Percentiles rank a stretch among this genome's conserved stretches.
Evolutionary conservation across 148 eudicot genomes (phyloP).

Genomic region (Dianthus caryophyllus): DNA sequence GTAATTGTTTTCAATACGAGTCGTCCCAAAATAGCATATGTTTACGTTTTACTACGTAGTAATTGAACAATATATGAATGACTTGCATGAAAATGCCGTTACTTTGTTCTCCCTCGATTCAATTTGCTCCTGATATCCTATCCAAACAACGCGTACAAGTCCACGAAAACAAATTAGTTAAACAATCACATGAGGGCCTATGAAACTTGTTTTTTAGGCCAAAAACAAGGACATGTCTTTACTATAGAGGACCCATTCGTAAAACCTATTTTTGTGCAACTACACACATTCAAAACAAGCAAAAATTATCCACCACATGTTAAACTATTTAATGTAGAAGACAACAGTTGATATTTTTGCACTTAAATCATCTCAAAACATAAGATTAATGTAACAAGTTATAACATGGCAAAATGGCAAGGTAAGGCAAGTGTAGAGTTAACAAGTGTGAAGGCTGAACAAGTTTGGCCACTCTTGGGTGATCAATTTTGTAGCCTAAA

Average conservation of each 20-base stretch:
- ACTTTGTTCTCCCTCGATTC: no score
- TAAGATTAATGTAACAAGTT: background rate
- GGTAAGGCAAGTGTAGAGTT: conserved; percentile 32
- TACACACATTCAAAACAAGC: background rate
- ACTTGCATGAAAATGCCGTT: no score
- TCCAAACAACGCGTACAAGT: no score
- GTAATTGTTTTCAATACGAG: background rate
- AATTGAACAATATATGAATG: no score
- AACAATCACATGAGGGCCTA: background rate
- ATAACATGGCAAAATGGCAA: conserved; percentile 25
- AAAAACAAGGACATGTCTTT: background rate
- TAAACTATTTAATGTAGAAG: background rate
- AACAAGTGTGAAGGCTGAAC: conserved; percentile 21
- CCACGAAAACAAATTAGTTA: no score
- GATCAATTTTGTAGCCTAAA: conserved; percentile 32
- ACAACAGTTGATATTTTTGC: background rate
- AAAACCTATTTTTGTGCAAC: background rate
- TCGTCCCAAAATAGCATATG: background rate
- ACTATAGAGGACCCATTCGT: background rate
- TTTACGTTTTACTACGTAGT: no score
- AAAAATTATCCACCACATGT: background rate
- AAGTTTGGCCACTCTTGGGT: conserved; percentile 35
- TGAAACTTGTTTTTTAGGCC: background rate
- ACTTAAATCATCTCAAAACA: background rate
- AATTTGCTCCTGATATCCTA: no score